Conservation (phyloP, 192 early-diverging fungal genomes). For the Umbelopsis isabellina region DNA sequence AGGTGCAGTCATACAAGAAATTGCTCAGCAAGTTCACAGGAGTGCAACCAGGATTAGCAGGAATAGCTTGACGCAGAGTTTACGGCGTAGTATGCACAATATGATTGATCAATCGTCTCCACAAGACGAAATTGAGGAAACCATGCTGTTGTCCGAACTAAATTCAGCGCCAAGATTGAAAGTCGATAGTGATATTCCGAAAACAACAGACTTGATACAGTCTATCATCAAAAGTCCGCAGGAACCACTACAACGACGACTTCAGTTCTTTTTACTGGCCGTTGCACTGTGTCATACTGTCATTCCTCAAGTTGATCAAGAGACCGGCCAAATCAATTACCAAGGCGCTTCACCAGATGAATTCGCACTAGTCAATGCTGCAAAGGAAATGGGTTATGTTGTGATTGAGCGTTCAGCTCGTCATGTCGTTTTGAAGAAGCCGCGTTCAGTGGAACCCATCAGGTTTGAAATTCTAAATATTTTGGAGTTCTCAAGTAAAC, state of each 20-base stretch:
- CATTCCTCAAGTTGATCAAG: conserved; percentile 56
- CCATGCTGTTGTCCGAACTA: conserved; percentile 2
- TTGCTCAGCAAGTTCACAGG: conserved; percentile 15
- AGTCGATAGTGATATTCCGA: conserved; percentile 3
- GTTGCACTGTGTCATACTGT: conserved; percentile 85
- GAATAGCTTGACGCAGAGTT: not conserved
- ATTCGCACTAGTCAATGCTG: conserved; percentile 79
- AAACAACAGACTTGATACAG: conserved; percentile 36
- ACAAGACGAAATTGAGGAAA: conserved; percentile 2
- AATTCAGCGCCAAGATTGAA: not conserved
- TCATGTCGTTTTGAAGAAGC: conserved; percentile 16
- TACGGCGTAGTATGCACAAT: not conserved
- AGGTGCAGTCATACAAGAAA: conserved; percentile 22
- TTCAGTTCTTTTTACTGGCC: conserved; percentile 71
- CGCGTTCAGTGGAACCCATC: conserved; percentile 30
- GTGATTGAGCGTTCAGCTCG: conserved; percentile 59
- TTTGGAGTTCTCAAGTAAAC: conserved; percentile 84
- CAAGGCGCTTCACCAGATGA: conserved; percentile 86
- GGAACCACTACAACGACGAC: conserved; percentile 57
- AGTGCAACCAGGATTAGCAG: conserved; percentile 5
- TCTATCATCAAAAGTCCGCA: conserved; percentile 62
- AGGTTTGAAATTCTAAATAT: conserved; percentile 68
- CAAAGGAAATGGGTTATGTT: conserved; percentile 73
- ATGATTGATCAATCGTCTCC: not conserved
- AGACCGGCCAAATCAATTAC: conserved; percentile 66